Evolutionary conservation across 148 eudicot genomes (phyloP), one percentile per base, ranked within the genome.

Genomic region (Silene conica): DNA sequence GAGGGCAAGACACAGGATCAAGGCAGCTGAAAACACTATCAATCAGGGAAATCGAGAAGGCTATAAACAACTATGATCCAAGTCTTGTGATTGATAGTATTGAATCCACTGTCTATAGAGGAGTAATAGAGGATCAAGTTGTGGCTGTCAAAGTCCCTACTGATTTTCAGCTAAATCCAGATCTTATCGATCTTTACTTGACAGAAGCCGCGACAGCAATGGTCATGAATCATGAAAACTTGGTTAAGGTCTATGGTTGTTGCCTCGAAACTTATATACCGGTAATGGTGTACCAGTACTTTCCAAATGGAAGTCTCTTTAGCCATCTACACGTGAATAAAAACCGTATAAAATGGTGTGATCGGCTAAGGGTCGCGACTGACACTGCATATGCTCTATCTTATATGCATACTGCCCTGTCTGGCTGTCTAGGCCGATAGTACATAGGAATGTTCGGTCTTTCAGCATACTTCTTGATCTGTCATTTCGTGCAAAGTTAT

Each of bases 221-320:
- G 56, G 79, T 71, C 21, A 73, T 73, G 63, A 79, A 58, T 48
- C 85, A 82, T 18, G 66, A 48, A 48, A 76, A 77, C 65, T 56
- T 81, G 41, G 74, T 77, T 41, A 77, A 81, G 66, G 60, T 80
- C 26, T 77, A 68, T 34, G 41, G 41, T 34, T 34, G 85, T 67
- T 83, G 85, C 69, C 77, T 83, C 2, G 80, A 80, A 70, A 73
- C 78, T 4, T 50, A 14, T 18, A 76, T 80, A 16, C 79, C 81
- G 1, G 72, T 83, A 6, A 63, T 73, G 3, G 82, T 73, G 20
- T 83, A 77, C 21, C 83, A 83, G n/a, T 73, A 54, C 69, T 28
- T 82, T 28, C 66, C 74, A 31, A 71, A 76, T 50, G 66, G 69
- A 23, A 63, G 57, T 48, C 75, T 82, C 19, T 63, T 55, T 63